Evolutionary conservation across 2,329 filamentous ascomycete species (phyloP).

Genomic region (Harringtonia aguacate): DNA sequence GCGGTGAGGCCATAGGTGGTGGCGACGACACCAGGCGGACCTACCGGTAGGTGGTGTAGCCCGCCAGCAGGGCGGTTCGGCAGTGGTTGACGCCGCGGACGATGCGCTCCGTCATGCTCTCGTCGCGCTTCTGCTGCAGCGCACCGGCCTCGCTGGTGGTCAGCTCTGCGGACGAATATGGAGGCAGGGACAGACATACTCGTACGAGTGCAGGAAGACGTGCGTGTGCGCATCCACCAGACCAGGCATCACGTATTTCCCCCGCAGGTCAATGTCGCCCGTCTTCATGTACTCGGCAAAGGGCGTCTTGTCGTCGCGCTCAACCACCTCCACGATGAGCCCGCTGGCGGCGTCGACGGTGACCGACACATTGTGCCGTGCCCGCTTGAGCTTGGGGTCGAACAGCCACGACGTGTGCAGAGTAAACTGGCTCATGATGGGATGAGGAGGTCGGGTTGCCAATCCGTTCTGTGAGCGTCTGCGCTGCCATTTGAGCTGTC

Average conservation of each 20-base stretch:
- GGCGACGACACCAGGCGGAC: background rate
- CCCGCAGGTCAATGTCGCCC: constrained; percentile 42
- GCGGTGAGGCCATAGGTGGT: background rate
- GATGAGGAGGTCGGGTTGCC: too few species aligned
- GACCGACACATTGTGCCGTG: constrained; percentile 29
- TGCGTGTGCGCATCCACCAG: constrained; percentile 46
- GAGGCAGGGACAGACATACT: constrained; percentile 20
- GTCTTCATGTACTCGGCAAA: constrained; percentile 10
- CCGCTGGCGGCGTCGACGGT: constrained; percentile 27
- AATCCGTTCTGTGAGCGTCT: too few species aligned
- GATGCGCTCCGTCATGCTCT: constrained; percentile 44
- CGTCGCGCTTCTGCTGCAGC: constrained; percentile 43
- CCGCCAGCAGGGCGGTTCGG: constrained; percentile 40
- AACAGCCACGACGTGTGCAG: constrained; percentile 37
- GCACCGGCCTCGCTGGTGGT: constrained; percentile 24
- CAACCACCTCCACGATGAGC: constrained; percentile 21
- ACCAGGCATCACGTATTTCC: constrained; percentile 38
- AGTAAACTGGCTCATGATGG: too few species aligned
- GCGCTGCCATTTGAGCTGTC: too few species aligned
- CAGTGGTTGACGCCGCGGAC: constrained; percentile 43
- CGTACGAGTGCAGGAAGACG: constrained; percentile 42
- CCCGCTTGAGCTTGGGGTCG: constrained; percentile 30
- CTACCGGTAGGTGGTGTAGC: constrained; percentile 42
- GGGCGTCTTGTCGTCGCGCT: constrained; percentile 17
- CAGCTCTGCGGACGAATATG: too few species aligned